Evolutionary conservation across 805 yeast species (phyloP).

Genomic region (Brettanomyces nanus): DNA sequence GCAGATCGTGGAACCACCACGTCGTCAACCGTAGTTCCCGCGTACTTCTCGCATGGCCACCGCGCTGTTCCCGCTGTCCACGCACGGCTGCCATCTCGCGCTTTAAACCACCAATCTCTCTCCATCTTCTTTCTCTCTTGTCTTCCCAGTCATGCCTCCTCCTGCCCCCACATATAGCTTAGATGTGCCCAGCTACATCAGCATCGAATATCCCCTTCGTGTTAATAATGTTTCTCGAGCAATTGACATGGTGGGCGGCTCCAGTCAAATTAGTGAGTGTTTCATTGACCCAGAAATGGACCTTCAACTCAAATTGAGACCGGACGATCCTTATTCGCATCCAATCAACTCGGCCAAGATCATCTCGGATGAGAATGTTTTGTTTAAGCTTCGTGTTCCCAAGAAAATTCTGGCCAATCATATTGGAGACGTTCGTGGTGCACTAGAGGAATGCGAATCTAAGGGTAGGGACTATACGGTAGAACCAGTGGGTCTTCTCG

Average conservation of each 20-base stretch:
- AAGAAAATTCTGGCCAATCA: conserved; percentile 37
- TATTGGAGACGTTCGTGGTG: conserved; percentile 34
- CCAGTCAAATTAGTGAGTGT: conserved; percentile 31
- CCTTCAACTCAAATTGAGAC: conserved; percentile 25
- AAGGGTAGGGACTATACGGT: conserved; percentile 28
- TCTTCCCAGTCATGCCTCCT: too few species aligned
- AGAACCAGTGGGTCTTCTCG: conserved; percentile 59
- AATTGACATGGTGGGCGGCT: conserved; percentile 62
- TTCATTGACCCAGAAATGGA: conserved; percentile 29
- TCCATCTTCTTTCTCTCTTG: too few species aligned
- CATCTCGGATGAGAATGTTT: conserved; percentile 45
- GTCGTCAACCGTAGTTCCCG: too few species aligned
- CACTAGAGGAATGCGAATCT: conserved; percentile 31
- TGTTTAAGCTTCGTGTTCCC: conserved; percentile 55
- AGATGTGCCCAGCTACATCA: conserved; percentile 65
- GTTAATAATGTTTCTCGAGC: conserved; percentile 61
- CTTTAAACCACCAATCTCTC: too few species aligned
- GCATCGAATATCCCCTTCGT: conserved; percentile 72
- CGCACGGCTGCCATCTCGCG: too few species aligned
- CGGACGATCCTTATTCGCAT: conserved; percentile 37
- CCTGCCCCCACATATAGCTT: conserved; percentile 34
- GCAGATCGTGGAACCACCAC: too few species aligned
- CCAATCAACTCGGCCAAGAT: conserved; percentile 48
- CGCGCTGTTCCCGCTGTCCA: too few species aligned
- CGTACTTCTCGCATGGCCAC: too few species aligned